Evolutionary conservation across 2,329 filamentous ascomycete genomes (phyloP), one percentile per base, ranked within the genome.

Genomic region (Dothideomycetes sp.): DNA sequence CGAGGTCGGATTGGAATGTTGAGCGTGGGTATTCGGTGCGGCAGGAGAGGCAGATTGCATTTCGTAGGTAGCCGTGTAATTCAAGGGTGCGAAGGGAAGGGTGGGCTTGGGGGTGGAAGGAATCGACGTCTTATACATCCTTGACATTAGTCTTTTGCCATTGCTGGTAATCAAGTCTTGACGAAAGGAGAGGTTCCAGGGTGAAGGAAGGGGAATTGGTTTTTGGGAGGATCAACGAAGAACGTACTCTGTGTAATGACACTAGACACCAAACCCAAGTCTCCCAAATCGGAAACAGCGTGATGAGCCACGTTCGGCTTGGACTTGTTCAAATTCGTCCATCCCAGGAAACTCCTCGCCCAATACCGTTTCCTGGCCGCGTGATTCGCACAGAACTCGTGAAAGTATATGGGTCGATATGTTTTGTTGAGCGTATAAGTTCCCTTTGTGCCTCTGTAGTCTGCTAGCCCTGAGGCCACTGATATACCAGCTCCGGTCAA

Each of bases 81-180:
- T 96, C 89, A 32, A 93, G 67, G 8, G 84, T 91, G 5, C 76
- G 73, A 30, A 88, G 63, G 8, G 69, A 57, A 0, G 87, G 84
- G 60, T 95, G 88, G 1, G 86, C 82, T 45, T 65, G 65, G 2
- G 73, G 69, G 61, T 98, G 91, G 58, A 98, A 94, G 2, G 87
- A 94, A 64, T 98, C 91, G 37, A 98, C 91, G 57, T 96, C 67
- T 70, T n/a, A n/a, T n/a, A n/a, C n/a, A n/a, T n/a, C n/a, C n/a
- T n/a, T n/a, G n/a, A n/a, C n/a, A n/a, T n/a, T n/a, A n/a, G n/a
- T n/a, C n/a, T n/a, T n/a, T n/a, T n/a, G n/a, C n/a, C n/a, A n/a
- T n/a, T n/a, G n/a, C n/a, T n/a, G n/a, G n/a, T n/a, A n/a, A n/a
- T n/a, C n/a, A n/a, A n/a, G n/a, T n/a, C n/a, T n/a, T n/a, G n/a